Percentiles rank a stretch among this genome's conserved stretches.
phyloP scores from a whole-genome alignment of 306 rosid genomes.

The Vigna nakashimae region DNA sequence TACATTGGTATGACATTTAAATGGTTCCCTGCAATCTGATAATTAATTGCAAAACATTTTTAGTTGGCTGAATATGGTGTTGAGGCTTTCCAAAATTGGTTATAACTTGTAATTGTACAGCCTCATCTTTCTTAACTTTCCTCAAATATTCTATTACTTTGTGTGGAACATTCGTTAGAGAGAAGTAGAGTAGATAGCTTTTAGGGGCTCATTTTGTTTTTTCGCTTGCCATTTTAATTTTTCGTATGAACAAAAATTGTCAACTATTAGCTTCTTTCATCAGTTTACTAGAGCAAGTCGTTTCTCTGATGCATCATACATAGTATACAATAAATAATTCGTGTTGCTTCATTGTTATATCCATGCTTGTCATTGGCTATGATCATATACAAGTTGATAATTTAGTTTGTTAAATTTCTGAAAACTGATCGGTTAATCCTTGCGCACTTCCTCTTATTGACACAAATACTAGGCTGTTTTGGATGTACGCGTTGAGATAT shows the following conservation, averaged over 20 bases:
- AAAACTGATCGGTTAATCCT: conserved; percentile 27
- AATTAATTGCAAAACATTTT: conserved; percentile 8
- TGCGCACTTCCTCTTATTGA: conserved; percentile 17
- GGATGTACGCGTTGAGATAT: conserved; percentile 81
- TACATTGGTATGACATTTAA: conserved; percentile 11
- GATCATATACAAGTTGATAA: conserved; percentile 5
- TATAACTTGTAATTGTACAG: not conserved
- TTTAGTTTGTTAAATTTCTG: conserved; percentile 21
- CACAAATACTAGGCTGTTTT: conserved; percentile 76
- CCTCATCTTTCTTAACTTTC: conserved; percentile 14
- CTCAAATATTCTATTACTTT: not conserved
- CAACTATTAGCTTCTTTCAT: conserved; percentile 19
- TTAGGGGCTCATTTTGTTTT: conserved; percentile 24
- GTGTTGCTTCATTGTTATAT: conserved; percentile 16
- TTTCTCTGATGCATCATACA: conserved; percentile 5
- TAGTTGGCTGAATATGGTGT: conserved; percentile 29
- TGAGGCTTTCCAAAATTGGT: conserved; percentile 25
- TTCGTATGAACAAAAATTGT: conserved; percentile 2
- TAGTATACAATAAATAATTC: conserved; percentile 5
- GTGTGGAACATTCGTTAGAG: not conserved
- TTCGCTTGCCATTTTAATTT: not conserved
- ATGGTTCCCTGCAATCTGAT: conserved; percentile 15
- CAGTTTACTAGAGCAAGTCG: not conserved
- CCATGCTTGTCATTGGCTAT: conserved; percentile 10
- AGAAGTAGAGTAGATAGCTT: conserved; percentile 17